Evolutionary conservation across 2,329 filamentous ascomycete species (phyloP), one percentile per base, ranked within the genome.

Genomic region (Monosporascus sp.): DNA sequence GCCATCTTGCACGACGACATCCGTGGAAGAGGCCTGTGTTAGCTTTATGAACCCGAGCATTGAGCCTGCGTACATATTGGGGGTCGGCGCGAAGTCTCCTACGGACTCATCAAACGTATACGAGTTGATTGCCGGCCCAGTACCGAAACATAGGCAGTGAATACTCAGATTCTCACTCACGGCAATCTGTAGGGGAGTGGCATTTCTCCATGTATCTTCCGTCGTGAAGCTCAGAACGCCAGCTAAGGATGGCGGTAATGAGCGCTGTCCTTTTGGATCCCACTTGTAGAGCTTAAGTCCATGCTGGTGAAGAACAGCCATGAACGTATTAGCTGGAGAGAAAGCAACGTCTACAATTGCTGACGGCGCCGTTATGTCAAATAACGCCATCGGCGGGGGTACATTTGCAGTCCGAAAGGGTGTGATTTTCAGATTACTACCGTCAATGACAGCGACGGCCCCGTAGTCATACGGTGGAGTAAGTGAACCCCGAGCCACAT

Each of bases 311-410:
- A 97, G 74, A 8, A 95, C 80, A 3, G 85, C 90, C 65, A 97
- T 78, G 7, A 77, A 76, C 1, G 77, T 78, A 48, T 87, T 85
- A 48, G 79, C 78, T 15, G 76, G 77, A 49, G 83, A 87, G 60
- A 97, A 85, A 0, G 87, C 83, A 50, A 94, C 83, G 71, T 97
- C 91, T 18, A 89, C 73, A 3, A 84, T 79, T 50, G 86, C 85
- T 0, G 78, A 78, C 15, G 81, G 74, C 27, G 88, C 71, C 14
- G 74, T 63, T 18, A 97, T 63, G 53, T 95, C 89, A 60, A 88
- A 88, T 57, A 93, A 78, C 17, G 90, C 85, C 91, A 97, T 97
- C 1, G 94, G 94, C 27, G 94, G 94, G 24, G 94, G 94, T 3
- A 97, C 79, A 63, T 94, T 96, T 14, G 90, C 88, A 49, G 86